Evolutionary conservation across 352 stramenopile species (phyloP), one percentile per base, ranked within the genome.

Genomic region (Poterioochromonas sp.): DNA sequence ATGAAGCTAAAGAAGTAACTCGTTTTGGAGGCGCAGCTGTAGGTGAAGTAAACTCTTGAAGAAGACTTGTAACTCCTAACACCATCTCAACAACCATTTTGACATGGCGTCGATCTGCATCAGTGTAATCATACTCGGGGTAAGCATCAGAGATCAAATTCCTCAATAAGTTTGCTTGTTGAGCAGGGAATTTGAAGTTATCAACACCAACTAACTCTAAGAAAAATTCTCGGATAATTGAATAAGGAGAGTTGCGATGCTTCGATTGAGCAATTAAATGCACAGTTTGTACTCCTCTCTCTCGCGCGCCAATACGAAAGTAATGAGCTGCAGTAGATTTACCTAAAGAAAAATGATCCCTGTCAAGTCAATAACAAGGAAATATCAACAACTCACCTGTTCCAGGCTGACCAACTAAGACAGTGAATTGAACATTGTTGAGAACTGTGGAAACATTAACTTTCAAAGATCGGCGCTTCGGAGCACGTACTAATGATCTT

Each of bases 311-410:
- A 5, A 37, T 39, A n/a, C 22, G 5, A 37, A 51, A 74, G 53
- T 74, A 74, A 15, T 51, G 3, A 12, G 65, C 35, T 18, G 41
- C 65, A 18, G 26, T 54, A n/a, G 39, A 40, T 54, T 74, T 74
- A 18, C 65, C 65, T n/a, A n/a, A n/a, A n/a, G n/a, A 11, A 20
- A 22, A 11, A 53, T 22, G 11, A 11, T 20, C 11, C 11, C 11
- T 22, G 44, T 53, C 22, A 53, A 22, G 11, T 11, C 22, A 20
- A 53, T 53, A 20, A 20, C 11, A 20, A 20, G 22, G 11, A 53
- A 11, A 53, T 11, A 11, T 20, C 11, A 53, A 53, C 44, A 53
- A n/a, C 44, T 53, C 44, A 53, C 44, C n/a, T 2, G 2, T 58
- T 5, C 65, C 65, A 8, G 37, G 3, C 34, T 1, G 37, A 35